Base-by-base conservation (phyloP, 495 filamentous ascomycete genomes). In the Choiromyces venosus region DNA sequence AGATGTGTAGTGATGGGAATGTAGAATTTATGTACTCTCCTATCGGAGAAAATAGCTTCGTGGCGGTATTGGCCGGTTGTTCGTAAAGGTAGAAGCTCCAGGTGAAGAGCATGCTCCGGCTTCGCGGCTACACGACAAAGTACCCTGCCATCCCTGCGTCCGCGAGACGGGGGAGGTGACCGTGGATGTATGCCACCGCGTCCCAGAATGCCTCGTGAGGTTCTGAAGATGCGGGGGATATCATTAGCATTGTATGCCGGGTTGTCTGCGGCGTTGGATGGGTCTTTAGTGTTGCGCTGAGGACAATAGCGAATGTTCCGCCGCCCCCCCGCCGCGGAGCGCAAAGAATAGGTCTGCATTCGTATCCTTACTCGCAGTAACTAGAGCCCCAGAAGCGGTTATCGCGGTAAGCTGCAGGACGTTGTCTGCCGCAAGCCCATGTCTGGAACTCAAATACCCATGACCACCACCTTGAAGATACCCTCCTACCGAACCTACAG, bases 311-410 rank as follows among this genome's bases (percentile, higher is more conserved):
- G 65, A 88, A 91, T 12, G 88, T 90, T 25, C 87, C 87, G 35
- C 85, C 88, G 10, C 46, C 21, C 89, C 90, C 21, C 89, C 89
- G 1, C 89, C 90, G 42, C 86, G 83, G 52, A 91, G 83, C 7
- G 89, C 89, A 89, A 88, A 91, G 80, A 89, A 91, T 9, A 92
- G 77, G 78, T 91, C 90, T 0, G 82, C 66, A 72, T 90, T 85
- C 74, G 87, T 82, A 70, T 85, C 86, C 66, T 86, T 86, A 69
- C 86, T 88, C 7, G 86, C 86, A 0, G 82, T 85, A 38, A 90
- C 68, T 25, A 87, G 83, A 1, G 86, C 81, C 0, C 90, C 89
- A 0, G 67, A 70, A 0, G 86, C 86, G 3, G 86, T 88, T 5
- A 92, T 85, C 0, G 91, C 82, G 71, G 90, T 87, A 83, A 87